Percentiles rank a stretch among this genome's conserved stretches.
phyloP scores from a whole-genome alignment of 768 basidiomycete genomes.

The Russula dissimulans region DNA sequence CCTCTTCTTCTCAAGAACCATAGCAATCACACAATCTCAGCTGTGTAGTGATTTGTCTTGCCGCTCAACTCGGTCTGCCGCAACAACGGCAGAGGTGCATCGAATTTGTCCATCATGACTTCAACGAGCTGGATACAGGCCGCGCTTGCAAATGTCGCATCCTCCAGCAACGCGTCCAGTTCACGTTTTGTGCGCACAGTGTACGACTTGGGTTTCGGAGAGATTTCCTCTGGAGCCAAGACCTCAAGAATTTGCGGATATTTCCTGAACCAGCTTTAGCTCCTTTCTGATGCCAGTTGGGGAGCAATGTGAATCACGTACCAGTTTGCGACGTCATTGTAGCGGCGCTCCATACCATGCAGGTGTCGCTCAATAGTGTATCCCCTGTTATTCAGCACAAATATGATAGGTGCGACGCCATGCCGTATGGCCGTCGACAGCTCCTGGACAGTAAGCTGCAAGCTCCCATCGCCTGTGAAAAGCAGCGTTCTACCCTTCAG shows the following conservation, averaged over 20 bases:
- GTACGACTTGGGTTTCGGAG: constrained; percentile 48
- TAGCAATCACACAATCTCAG: background rate
- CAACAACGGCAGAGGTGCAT: constrained; percentile 59
- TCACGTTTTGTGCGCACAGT: constrained; percentile 59
- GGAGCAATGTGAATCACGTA: constrained; percentile 19
- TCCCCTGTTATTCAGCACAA: constrained; percentile 70
- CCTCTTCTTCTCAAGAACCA: no score
- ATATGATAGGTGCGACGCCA: constrained; percentile 72
- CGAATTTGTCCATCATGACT: constrained; percentile 61
- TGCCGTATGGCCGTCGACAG: constrained; percentile 73
- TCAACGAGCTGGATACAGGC: constrained; percentile 73
- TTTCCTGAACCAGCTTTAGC: constrained; percentile 32
- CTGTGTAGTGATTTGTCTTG: constrained; percentile 39
- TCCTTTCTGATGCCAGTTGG: background rate
- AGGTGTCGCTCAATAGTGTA: constrained; percentile 83
- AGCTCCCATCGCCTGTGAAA: constrained; percentile 78
- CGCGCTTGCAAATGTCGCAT: constrained; percentile 50
- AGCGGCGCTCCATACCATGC: constrained; percentile 60
- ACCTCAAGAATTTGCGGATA: constrained; percentile 57
- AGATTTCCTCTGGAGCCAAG: constrained; percentile 42
- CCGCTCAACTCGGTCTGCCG: constrained; percentile 47
- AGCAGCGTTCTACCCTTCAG: constrained; percentile 59
- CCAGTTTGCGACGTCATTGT: constrained; percentile 83
- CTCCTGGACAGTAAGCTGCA: constrained; percentile 80
- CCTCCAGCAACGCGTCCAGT: constrained; percentile 56